Evolutionary conservation across 192 early-diverging fungal species (phyloP).

Genomic region (Dissophora globulifera): DNA sequence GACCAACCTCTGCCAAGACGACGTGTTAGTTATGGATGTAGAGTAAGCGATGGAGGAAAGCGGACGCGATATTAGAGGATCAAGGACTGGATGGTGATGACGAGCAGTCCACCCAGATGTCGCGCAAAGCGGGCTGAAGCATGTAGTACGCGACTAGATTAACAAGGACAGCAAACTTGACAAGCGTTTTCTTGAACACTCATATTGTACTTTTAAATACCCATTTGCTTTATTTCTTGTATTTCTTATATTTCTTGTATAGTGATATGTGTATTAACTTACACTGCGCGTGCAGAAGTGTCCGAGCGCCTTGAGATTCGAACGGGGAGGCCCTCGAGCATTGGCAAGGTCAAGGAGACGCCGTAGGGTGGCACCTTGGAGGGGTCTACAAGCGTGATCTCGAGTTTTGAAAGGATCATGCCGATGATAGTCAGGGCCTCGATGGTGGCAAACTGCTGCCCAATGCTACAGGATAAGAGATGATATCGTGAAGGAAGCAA

Average conservation of each 20-base stretch:
- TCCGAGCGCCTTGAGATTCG: not conserved
- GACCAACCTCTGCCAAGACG: conserved; percentile 16
- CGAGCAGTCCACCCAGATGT: conserved; percentile 32
- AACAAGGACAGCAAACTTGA: not conserved
- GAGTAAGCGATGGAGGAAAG: not conserved
- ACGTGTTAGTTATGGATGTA: conserved; percentile 21
- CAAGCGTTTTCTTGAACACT: no score
- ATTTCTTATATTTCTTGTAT: no score
- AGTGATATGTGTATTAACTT: no score
- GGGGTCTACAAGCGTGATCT: conserved; percentile 18
- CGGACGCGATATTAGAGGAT: conserved; percentile 9
- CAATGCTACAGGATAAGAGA: no score
- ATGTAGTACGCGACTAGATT: not conserved
- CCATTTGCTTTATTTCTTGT: not conserved
- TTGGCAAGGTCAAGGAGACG: not conserved
- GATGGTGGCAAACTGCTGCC: conserved; percentile 52
- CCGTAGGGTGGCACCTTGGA: conserved; percentile 6
- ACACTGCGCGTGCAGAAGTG: no score
- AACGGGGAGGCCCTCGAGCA: conserved; percentile 2
- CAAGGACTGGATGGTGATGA: conserved; percentile 31
- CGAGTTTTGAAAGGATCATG: conserved; percentile 35
- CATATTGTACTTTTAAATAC: not conserved
- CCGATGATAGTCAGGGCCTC: conserved; percentile 42
- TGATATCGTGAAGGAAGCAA: no score
- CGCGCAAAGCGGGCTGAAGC: conserved; percentile 19